Evolutionary conservation across 2,329 filamentous ascomycete species (phyloP).

Genomic region (Trichoderma sp.): DNA sequence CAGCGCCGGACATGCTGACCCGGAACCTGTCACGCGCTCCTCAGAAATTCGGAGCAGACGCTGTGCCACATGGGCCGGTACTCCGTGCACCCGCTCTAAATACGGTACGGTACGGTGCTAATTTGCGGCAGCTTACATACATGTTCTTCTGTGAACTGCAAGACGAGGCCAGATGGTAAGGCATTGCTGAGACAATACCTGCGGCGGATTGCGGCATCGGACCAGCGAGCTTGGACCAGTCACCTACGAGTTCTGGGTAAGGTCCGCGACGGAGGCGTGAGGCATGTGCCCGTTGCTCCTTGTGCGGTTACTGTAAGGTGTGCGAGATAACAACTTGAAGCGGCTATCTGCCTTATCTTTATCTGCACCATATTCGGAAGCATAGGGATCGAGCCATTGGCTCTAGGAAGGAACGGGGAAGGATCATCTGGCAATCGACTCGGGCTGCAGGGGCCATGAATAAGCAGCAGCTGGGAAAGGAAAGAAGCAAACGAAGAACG

Average conservation of each 20-base stretch:
- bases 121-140: slow-evolving; percentile 7
- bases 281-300: background rate
- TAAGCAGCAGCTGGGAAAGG: background rate
- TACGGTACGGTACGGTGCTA: slow-evolving; percentile 9
- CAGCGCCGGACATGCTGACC: slow-evolving; percentile 7
- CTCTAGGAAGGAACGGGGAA: slow-evolving; percentile 7
- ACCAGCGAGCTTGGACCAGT: slow-evolving; percentile 1
- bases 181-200: slow-evolving; percentile 18
- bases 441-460: background rate
- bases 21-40: slow-evolving; percentile 21
- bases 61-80: background rate
- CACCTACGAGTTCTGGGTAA: no score
- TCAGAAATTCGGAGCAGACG: background rate
- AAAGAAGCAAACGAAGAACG: background rate
- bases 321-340: slow-evolving; percentile 9
- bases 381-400: slow-evolving; percentile 7
- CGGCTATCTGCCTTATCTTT: slow-evolving; percentile 3
- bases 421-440: slow-evolving; percentile 9
- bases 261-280: background rate
- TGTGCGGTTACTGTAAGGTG: background rate
- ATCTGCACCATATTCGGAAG: no score
- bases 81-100: slow-evolving; percentile 1
- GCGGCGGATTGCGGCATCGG: slow-evolving; percentile 26
- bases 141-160: background rate
- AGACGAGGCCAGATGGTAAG: background rate